phyloP scores from a whole-genome alignment of 176 grass and related monocot species.

The Triticum timopheevii region DNA sequence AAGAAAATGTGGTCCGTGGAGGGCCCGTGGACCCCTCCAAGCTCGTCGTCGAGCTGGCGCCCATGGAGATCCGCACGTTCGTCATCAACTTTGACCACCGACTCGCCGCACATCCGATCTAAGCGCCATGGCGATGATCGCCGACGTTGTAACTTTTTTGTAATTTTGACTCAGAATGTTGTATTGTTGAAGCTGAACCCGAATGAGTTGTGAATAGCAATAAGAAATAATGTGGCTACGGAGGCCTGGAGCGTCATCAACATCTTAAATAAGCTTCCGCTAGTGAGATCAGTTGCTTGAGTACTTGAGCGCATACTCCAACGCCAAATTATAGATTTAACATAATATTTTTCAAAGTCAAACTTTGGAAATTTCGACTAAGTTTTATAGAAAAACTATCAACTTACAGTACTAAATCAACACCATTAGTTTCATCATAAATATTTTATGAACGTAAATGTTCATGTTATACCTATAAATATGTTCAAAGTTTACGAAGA shows the following conservation, averaged over 20 bases:
- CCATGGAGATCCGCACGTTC: conserved; percentile 98
- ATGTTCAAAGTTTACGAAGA: not conserved
- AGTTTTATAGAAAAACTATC: too few species aligned
- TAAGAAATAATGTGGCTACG: conserved; percentile 39
- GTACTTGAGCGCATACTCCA: too few species aligned
- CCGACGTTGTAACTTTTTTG: conserved; percentile 7
- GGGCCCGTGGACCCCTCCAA: conserved; percentile 59
- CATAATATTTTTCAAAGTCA: too few species aligned
- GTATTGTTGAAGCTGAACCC: conserved; percentile 5
- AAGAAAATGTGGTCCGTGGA: conserved; percentile 47
- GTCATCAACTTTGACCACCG: conserved; percentile 44
- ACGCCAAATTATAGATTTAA: too few species aligned
- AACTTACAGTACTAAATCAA: too few species aligned
- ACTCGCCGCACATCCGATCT: not conserved
- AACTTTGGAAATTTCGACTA: too few species aligned
- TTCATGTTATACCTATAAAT: not conserved
- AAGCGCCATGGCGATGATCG: not conserved
- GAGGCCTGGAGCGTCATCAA: not conserved
- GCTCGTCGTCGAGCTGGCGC: conserved; percentile 61
- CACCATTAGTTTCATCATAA: not conserved
- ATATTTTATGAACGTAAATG: not conserved
- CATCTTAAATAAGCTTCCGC: not conserved
- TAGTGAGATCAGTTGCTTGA: too few species aligned
- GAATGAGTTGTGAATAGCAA: not conserved
- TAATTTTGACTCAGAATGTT: not conserved